These are phyloP conservation scores for Crithidia thermophila DNA, from an alignment of 208 protist genomes.

Conservation along the genomic window DNA sequence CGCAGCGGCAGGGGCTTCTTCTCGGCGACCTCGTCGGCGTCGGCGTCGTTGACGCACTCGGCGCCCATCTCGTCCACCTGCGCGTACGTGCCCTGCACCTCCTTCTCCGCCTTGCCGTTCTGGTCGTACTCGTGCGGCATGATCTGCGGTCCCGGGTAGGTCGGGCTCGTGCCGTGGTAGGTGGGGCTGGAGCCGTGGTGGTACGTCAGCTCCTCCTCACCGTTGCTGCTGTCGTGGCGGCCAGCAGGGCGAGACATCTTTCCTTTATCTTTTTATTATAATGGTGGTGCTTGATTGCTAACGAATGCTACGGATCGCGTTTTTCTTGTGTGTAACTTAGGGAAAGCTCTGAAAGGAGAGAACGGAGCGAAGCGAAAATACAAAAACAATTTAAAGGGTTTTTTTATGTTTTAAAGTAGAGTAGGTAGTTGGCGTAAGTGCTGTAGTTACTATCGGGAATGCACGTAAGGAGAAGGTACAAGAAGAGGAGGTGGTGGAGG, in stretches of 20 bases:
- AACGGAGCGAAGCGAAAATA: too few species aligned
- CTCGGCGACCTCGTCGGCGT: background rate
- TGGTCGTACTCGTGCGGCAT: slow-evolving; percentile 11
- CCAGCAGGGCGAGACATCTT: background rate
- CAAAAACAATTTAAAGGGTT: too few species aligned
- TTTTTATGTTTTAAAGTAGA: too few species aligned
- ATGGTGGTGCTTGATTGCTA: too few species aligned
- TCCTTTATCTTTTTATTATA: too few species aligned
- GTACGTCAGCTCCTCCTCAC: background rate
- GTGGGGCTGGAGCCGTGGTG: slow-evolving; percentile 4
- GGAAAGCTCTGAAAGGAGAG: too few species aligned
- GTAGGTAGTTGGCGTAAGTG: too few species aligned
- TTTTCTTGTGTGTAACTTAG: too few species aligned
- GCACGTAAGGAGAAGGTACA: too few species aligned
- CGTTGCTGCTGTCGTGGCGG: background rate
- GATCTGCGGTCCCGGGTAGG: background rate
- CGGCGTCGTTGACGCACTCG: background rate
- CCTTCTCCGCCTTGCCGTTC: slow-evolving; percentile 6
- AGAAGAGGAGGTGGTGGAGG: too few species aligned
- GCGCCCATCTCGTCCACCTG: slow-evolving; percentile 8
- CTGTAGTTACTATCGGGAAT: too few species aligned
- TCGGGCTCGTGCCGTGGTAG: background rate
- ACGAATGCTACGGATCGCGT: too few species aligned
- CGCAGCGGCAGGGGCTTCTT: background rate
- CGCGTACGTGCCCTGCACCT: slow-evolving; percentile 6